phyloP scores from a whole-genome alignment of 1,284 basidiomycete genomes.

The Leccinum huronense region DNA sequence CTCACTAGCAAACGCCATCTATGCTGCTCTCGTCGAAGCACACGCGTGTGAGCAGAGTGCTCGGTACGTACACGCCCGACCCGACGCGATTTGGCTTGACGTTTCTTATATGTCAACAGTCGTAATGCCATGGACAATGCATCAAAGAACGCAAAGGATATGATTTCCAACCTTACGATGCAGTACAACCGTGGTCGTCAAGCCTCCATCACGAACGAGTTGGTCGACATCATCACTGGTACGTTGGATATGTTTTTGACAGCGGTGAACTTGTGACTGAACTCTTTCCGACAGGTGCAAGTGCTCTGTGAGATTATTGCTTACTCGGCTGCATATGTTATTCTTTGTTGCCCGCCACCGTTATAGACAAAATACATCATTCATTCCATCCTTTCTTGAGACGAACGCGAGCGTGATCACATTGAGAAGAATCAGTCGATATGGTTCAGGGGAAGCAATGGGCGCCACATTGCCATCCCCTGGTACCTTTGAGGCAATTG shows the following conservation, averaged over 20 bases:
- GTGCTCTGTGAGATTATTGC: slow-evolving; percentile 39
- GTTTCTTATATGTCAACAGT: slow-evolving; percentile 38
- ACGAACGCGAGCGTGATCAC: slow-evolving; percentile 6
- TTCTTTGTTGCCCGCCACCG: slow-evolving; percentile 6
- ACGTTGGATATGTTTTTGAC: slow-evolving; percentile 3
- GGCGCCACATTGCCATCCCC: not conserved
- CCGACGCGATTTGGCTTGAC: slow-evolving; percentile 13
- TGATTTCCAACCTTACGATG: slow-evolving; percentile 86
- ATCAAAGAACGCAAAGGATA: slow-evolving; percentile 95
- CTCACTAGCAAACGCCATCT: slow-evolving; percentile 95
- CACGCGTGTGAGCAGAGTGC: slow-evolving; percentile 95
- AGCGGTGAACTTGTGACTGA: slow-evolving; percentile 1
- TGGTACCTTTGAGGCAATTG: not conserved
- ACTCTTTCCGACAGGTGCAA: slow-evolving; percentile 37
- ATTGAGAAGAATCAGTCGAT: not conserved
- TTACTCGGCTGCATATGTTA: slow-evolving; percentile 17
- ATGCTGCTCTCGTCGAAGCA: slow-evolving; percentile 90
- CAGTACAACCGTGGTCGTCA: slow-evolving; percentile 99
- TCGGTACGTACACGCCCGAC: slow-evolving; percentile 49
- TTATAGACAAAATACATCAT: slow-evolving; percentile 31
- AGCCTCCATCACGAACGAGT: slow-evolving; percentile 95
- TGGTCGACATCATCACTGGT: slow-evolving; percentile 95
- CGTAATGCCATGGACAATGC: slow-evolving; percentile 99
- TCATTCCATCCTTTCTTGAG: slow-evolving; percentile 11
- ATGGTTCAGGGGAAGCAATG: not conserved